Percentiles rank a stretch among this genome's conserved stretches.
phyloP scores from a whole-genome alignment of 2,329 filamentous ascomycete genomes.

The Nemania sp. region DNA sequence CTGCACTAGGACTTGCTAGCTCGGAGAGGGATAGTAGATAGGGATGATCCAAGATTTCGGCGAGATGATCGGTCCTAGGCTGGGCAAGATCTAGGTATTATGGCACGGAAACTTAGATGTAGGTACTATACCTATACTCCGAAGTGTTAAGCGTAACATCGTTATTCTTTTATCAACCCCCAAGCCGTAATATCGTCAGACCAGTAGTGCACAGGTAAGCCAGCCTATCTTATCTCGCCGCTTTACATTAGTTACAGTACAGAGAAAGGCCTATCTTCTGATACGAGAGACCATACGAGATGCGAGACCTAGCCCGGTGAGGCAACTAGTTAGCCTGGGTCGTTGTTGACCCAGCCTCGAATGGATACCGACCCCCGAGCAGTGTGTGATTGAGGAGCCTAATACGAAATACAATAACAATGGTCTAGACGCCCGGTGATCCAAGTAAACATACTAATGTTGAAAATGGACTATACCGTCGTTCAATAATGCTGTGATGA shows the following conservation, averaged over 20 bases:
- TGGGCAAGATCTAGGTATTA: not conserved
- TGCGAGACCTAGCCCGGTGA: not conserved
- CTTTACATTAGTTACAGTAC: not conserved
- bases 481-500: not conserved
- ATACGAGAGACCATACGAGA: not conserved
- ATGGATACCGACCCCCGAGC: not conserved
- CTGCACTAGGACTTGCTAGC: not conserved
- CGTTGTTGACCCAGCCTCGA: not conserved
- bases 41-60: not conserved
- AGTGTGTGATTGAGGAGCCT: not conserved
- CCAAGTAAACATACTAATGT: not conserved
- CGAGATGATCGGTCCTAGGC: not conserved
- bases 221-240: not conserved
- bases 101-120: not conserved
- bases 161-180: not conserved
- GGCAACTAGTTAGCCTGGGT: not conserved
- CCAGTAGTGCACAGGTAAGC: not conserved
- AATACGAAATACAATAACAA: not conserved
- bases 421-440: not conserved
- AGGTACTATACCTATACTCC: not conserved
- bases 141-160: not conserved
- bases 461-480: not conserved
- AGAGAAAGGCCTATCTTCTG: not conserved
- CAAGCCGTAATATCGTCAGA: not conserved
- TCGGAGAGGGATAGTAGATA: not conserved